Base-by-base conservation (phyloP, 306 rosid genomes). In the Coriaria nepalensis region DNA sequence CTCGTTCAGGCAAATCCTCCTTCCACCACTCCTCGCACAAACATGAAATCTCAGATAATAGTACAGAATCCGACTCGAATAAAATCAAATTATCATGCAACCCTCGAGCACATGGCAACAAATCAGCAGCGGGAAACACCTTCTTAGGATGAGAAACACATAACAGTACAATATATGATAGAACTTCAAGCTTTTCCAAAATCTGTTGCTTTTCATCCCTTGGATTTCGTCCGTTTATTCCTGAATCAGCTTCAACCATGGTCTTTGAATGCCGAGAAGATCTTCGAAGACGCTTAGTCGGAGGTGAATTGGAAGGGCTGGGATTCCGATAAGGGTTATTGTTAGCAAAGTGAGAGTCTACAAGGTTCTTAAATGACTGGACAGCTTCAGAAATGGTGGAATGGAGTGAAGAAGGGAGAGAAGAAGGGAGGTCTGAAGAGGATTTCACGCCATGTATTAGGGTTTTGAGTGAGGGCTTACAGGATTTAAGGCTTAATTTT, bases 11-110 rank as follows among this genome's bases (percentile, higher is more conserved):
- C 4, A 78, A 46, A 53, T 68, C 70, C 68, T 64, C 80, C 87
- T 78, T 88, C 97, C 97, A 88, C 95, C 97, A 88, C 52, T 72
- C 84, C 59, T 77, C 93, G 39, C 95, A 84, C 62, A 88, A 52
- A 37, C 46, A 58, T 32, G 46, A 77, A 20, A 90, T 65, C 59
- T 43, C 74, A 35, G 76, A 64, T n/a, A 76, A 64, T 43, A 84
- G 53, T 33, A 50, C 75, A n/a, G 72, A 35, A 32, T 75, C 80
- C 6, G 79, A 60, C 63, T 84, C 95, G 29, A 90, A 75, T 5
- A 71, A n/a, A 8, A 81, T 60, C 63, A 84, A 55, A 41, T 61
- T 76, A 29, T 81, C 84, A 46, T 81, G 97, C 68, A 90, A 54
- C 12, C 40, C 57, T 48, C 62, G 78, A 46, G 74, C 90, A 15